Base-by-base conservation (phyloP, 805 yeast species). In the Saturnispora quitensis region DNA sequence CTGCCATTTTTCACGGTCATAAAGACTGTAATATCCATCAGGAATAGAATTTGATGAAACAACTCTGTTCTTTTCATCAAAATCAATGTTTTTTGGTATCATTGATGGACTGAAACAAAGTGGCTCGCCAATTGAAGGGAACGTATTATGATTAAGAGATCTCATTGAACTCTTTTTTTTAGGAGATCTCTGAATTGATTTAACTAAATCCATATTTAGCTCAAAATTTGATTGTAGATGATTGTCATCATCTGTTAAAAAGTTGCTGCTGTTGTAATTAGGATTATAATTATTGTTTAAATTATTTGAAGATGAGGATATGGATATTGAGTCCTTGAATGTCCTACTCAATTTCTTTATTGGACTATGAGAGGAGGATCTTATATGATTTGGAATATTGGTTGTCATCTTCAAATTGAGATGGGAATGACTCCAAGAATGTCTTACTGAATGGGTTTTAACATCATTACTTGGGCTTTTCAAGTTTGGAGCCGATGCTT, bases 1-100 rank as follows among this genome's bases (percentile, higher is more conserved):
- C 52, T 75, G 68, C 86, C 86, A 81, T 61, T 81, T 81, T 61
- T 81, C 87, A 58, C 76, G 68, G 58, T 81, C 87, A 60, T 81
- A 81, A 59, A 79, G 80, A 0, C 86, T 86, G 51, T 81, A 73
- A 3, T 78, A 81, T 12, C 74, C 79, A 40, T 81, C 72, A 0
- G 86, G 86, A 38, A 70, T 73, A 54, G 59, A 75, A 65, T 65
- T 78, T 60, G 56, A 51, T 20, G 63, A 56, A 8, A 48, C 25
- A 7, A 46, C 50, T 4, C 65, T 59, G 47, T 55, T 56, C 47
- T 54, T 56, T 47, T 54, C 57, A 13, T 36, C 50, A 28, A 35
- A 28, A 12, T 22, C 33, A 31, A 7, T 18, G 22, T 13, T n/a
- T 12, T n/a, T 18, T 33, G 18, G n/a, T 53, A 25, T 22, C 40